phyloP scores from a whole-genome alignment of 441 rosid genomes.

The Mallotus japonicus region DNA sequence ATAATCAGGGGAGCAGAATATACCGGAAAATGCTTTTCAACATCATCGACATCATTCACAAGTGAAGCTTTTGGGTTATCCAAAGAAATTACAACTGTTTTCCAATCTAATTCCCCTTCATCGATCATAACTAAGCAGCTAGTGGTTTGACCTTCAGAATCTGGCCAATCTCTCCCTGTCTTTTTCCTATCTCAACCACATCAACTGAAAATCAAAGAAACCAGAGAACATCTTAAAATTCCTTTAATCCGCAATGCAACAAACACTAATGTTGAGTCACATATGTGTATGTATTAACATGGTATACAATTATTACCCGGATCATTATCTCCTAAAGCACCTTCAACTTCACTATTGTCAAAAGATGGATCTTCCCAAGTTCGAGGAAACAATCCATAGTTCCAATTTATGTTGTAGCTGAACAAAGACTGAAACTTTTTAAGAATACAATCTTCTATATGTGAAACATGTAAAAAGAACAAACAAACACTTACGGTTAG shows the following conservation, averaged over 20 bases:
- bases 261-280: too few species aligned
- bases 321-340: slow-evolving; percentile 91
- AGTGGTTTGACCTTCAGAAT: slow-evolving; percentile 70
- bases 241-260: too few species aligned
- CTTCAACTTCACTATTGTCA: slow-evolving; percentile 79
- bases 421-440: background rate
- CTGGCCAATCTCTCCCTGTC: slow-evolving; percentile 59
- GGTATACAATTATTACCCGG: slow-evolving; percentile 45
- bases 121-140: slow-evolving; percentile 89
- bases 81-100: slow-evolving; percentile 77
- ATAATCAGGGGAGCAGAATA: too few species aligned
- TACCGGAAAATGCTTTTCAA: slow-evolving; percentile 85
- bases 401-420: slow-evolving; percentile 94
- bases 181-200: slow-evolving; percentile 85
- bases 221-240: too few species aligned
- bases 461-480: too few species aligned
- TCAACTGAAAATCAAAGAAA: slow-evolving; percentile 50
- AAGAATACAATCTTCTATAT: too few species aligned
- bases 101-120: slow-evolving; percentile 94
- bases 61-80: slow-evolving; percentile 86
- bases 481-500: slow-evolving; percentile 61
- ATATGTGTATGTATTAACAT: too few species aligned
- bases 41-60: slow-evolving; percentile 77
- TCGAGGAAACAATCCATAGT: slow-evolving; percentile 94
- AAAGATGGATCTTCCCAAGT: slow-evolving; percentile 97